Evolutionary conservation across 2,329 filamentous ascomycete species (phyloP), one percentile per base, ranked within the genome.

Genomic region (Periconia digitata): DNA sequence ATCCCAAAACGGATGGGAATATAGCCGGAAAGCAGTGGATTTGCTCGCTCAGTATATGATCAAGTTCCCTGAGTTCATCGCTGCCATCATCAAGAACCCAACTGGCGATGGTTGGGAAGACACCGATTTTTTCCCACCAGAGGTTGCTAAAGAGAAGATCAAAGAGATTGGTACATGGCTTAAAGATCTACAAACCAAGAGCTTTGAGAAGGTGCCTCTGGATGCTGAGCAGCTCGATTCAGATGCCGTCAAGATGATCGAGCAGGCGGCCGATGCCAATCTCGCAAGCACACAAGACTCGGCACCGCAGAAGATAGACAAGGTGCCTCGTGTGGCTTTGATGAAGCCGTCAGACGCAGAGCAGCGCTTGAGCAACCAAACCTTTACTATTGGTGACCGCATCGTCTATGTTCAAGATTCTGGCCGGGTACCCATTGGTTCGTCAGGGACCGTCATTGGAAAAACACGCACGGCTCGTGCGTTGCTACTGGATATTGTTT

Each of bases 211-310:
- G 56, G 94, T 99, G n/a, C 92, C 94, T 18, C 81, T 99, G 13
- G 94, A 99, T 62, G 94, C 94, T 1, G 90, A 96, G 69, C 95
- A 99, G 70, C 85, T 99, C 4, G 94, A 99, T 70, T 96, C 91
- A 0, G 87, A 91, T 50, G 83, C 91, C 13, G 94, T 97, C 54
- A 86, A 85, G 76, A 74, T 83, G 44, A 87, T 99, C 48, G 91
- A 96, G 60, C 73, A 79, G 46, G 85, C 86, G 36, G 89, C 90
- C 2, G 90, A 96, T 59, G 60, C 59, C 21, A 70, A 70, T 37
- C 54, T 64, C 35, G 42, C 60, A 5, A 39, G 64, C 8, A 63
- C 62, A 8, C 66, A 69, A 42, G 66, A 69, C 5, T 47, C 66
- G 24, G 79, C 85, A 34, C 77, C 82, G 44, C 89, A 86, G 76